These are phyloP conservation scores for Linderniella brevidens DNA, from an alignment of 257 asterid genomes.

Conservation along the genomic window DNA sequence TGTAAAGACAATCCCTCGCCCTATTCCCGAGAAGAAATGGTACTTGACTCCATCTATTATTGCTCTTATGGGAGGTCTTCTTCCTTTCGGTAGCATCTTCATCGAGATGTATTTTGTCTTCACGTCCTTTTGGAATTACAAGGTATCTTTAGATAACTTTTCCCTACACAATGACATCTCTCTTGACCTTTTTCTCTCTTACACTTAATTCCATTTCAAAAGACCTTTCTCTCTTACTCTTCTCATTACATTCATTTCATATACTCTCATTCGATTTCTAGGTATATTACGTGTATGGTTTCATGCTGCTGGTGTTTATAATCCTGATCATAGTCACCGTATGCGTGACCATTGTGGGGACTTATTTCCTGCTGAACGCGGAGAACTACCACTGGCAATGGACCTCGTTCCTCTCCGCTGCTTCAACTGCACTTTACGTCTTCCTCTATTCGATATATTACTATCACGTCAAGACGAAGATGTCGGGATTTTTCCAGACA, in stretches of 20 bases:
- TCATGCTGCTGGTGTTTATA: constrained; percentile 70
- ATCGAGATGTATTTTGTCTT: constrained; percentile 82
- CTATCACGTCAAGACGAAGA: constrained; percentile 60
- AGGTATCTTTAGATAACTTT: constrained; percentile 24
- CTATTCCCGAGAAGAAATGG: constrained; percentile 86
- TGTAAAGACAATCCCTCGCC: constrained; percentile 85
- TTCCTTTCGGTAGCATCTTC: constrained; percentile 79
- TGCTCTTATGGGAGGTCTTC: constrained; percentile 81
- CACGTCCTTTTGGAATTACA: constrained; percentile 92
- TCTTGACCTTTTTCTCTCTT: neutral
- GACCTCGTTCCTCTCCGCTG: constrained; percentile 78
- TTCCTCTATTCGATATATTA: constrained; percentile 58
- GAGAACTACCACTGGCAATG: constrained; percentile 88
- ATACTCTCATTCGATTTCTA: constrained; percentile 13
- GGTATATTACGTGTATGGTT: constrained; percentile 82
- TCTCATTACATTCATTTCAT: constrained; percentile 1
- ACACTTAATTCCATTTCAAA: too few relatives aligned
- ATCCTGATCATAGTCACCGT: constrained; percentile 67
- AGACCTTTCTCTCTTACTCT: neutral
- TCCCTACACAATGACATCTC: neutral
- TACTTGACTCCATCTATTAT: constrained; percentile 54
- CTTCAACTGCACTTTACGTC: constrained; percentile 67
- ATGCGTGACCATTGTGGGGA: constrained; percentile 74
- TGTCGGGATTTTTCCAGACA: constrained; percentile 85
- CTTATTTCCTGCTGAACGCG: constrained; percentile 76